Evolutionary conservation across 495 filamentous ascomycete species (phyloP), one percentile per base, ranked within the genome.

Genomic region (Talaromyces proteolyticus): DNA sequence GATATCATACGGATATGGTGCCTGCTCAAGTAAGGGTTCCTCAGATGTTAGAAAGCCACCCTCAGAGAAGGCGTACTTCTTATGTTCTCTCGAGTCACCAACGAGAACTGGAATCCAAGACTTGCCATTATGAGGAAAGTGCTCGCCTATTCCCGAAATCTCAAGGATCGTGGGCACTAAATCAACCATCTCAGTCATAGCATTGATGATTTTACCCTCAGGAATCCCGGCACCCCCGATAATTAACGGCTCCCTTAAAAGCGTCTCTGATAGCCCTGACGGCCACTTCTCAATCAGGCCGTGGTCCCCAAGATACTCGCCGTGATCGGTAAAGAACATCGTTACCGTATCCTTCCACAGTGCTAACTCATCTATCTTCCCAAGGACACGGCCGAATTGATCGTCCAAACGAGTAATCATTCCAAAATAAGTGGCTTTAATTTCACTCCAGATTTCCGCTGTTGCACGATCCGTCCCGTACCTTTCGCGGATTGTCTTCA

Each of bases 221-320:
- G 57, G 63, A 3, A 66, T 48, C 11, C 58, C 63, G 20, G 46
- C 60, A 8, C 63, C 60, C 7, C 51, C 57, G 12, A 66, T 62
- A n/a, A 64, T 61, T 3, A 64, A 29, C 11, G 58, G 59, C 36
- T 66, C 63, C 2, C 47, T 47, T 6, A 59, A 54, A 14, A 66
- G 56, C n/a, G 53, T 47, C 14, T 65, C 59, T 10, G 54, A 58
- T 16, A 62, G 37, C 10, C 60, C 63, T 3, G 53, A 55, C 17
- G 57, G 60, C 62, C 60, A 65, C 26, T 65, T 61, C 43, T 65
- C 62, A 18, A 61, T 61, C 26, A 61, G 50, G 12, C 56, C 56
- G 37, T 61, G 61, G 36, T 64, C 58, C 12, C 61, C 61, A 4
- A 61, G 52, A 38, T 59, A 61, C 24, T 64, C 56, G 8, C 58